These are phyloP conservation scores for Sphaerobolus stellatus DNA, from an alignment of 1,284 basidiomycete genomes.

Conservation along the genomic window DNA sequence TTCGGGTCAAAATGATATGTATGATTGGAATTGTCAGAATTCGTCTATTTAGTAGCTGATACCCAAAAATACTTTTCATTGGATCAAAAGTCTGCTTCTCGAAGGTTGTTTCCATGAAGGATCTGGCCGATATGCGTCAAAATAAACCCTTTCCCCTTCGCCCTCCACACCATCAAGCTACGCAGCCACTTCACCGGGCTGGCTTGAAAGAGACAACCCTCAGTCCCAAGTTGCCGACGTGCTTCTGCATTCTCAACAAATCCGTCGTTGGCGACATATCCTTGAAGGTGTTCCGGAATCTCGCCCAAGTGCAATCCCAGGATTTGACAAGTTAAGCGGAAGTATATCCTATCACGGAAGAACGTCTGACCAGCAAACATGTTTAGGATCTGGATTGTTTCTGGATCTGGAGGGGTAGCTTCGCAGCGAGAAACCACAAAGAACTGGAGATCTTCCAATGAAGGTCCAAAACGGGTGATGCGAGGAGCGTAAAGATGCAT, in stretches of 20 bases:
- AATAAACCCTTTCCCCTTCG: too few species aligned
- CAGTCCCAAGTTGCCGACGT: too few species aligned
- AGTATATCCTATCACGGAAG: conserved; percentile 32
- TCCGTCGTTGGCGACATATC: conserved; percentile 31
- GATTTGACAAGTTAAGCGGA: conserved; percentile 33
- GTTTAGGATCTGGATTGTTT: conserved; percentile 37
- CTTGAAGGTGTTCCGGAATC: conserved; percentile 12
- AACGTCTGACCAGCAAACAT: conserved; percentile 47
- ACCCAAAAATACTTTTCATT: too few species aligned
- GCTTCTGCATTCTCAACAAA: conserved; percentile 36
- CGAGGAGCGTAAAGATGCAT: conserved; percentile 47
- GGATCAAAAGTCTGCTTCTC: too few species aligned
- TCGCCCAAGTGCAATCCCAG: conserved; percentile 35
- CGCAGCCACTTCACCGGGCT: too few species aligned
- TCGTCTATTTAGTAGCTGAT: too few species aligned
- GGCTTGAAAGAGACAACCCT: too few species aligned
- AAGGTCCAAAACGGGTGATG: conserved; percentile 32
- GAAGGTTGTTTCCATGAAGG: too few species aligned
- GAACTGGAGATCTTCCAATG: conserved; percentile 41
- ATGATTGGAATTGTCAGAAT: too few species aligned
- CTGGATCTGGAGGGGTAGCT: conserved; percentile 20
- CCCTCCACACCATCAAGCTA: too few species aligned
- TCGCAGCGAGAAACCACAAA: conserved; percentile 30
- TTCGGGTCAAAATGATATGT: too few species aligned
- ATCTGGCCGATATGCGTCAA: too few species aligned